Evolutionary conservation across 495 filamentous ascomycete genomes (phyloP), one percentile per base, ranked within the genome.

Genomic region (Aspergillus asperescens): DNA sequence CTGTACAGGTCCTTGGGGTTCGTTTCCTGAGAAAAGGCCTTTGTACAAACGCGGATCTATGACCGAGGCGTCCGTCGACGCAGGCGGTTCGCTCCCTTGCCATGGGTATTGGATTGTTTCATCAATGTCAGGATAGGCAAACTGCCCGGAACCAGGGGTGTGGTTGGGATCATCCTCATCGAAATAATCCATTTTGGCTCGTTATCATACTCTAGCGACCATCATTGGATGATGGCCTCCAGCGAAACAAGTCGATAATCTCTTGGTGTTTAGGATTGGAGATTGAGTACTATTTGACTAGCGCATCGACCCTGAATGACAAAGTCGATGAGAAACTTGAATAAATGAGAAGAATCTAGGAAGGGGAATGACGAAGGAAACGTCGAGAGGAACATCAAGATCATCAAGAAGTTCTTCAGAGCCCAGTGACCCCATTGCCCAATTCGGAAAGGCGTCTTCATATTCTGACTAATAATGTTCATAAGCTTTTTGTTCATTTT

Each of bases 21-120:
- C 47, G 48, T 35, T 44, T 5, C 19, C 43, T 13, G 55, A 2
- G 28, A 59, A 62, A 8, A 63, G 37, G 15, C 55, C 66, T 47
- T 56, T 62, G 55, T 70, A 75, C 34, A 76, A 59, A 31, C 72
- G 66, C 29, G 73, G 73, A 40, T 76, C 73, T 47, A 76, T 57
- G 44, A 66, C 66, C 1, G 65, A 40, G 3, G 58, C 16, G 6
- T 58, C 62, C 7, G 45, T 13, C 12, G 55, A 43, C 22, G 28
- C 31, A 4, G 57, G 10, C 44, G 54, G 53, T 31, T 64, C 62
- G 22, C 18, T 43, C 12, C 54, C 61, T 49, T 69, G 67, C 69
- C 67, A 73, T 46, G 69, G 61, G 28, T 71, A 73, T 4, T 67
- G 65, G 7, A 67, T 34, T 5, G 57, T 56, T 41, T 72, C 70